These are phyloP conservation scores for Fusarium sarcochroum DNA, from an alignment of 2,329 filamentous ascomycete species.

Conservation along the genomic window DNA sequence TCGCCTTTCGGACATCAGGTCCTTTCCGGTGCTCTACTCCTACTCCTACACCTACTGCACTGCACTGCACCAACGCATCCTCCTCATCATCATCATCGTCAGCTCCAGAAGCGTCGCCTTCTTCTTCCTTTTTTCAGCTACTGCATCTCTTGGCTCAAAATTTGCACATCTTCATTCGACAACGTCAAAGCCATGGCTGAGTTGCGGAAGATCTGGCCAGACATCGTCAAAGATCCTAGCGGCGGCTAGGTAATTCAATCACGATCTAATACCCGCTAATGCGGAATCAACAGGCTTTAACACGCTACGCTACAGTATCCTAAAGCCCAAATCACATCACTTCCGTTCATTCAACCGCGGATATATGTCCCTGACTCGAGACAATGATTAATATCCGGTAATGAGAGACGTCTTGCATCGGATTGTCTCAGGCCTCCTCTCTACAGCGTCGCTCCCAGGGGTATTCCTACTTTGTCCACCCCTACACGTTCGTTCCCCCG, in stretches of 20 bases:
- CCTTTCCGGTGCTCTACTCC: no score
- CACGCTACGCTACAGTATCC: neutral
- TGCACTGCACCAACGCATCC: no score
- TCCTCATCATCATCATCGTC: no score
- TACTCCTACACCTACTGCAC: no score
- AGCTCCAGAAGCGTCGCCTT: no score
- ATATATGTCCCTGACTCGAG: slow-evolving; percentile 3
- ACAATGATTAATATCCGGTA: neutral
- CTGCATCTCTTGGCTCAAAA: no score
- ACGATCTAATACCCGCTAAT: neutral
- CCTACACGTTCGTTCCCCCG: slow-evolving; percentile 5
- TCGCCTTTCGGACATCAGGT: no score
- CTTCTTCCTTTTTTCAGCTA: no score
- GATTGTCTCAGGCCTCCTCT: slow-evolving; percentile 19
- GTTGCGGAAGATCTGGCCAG: neutral
- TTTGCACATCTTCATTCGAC: no score
- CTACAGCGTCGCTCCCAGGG: neutral
- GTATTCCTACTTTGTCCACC: neutral
- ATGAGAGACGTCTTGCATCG: slow-evolving; percentile 11
- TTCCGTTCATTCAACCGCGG: neutral
- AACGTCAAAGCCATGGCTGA: neutral
- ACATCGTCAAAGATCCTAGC: slow-evolving; percentile 9
- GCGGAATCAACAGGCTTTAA: slow-evolving; percentile 12
- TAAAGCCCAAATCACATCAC: neutral
- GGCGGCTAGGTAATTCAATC: slow-evolving; percentile 22